Base-by-base conservation (phyloP, 116 monocot species). In the Cymodocea nodosa region DNA sequence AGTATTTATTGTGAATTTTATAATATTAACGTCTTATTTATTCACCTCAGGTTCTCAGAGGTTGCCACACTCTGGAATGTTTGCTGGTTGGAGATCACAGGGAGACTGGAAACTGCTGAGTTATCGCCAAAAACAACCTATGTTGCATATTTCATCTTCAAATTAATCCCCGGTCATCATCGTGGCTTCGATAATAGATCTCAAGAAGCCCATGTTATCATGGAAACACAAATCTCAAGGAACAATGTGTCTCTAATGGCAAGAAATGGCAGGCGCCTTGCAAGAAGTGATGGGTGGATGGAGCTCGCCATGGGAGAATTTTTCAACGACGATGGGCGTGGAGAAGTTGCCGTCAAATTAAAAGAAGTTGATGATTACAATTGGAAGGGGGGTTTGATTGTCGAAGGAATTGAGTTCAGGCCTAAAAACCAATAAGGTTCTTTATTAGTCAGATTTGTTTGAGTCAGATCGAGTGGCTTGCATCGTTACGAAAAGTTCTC, bases 51-150 rank as follows among this genome's bases (percentile, higher is more conserved):
- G 62, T 87, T 87, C 62, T 4, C 63, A 15, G 74, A 87, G 51
- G 77, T 65, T 17, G 81, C 83, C 10, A 67, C 71, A 23, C 83
- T 87, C 3, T 2, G 55, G 6, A 2, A 0, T 0, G 81, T 78
- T 2, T 81, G 75, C 22, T 78, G 72, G 81, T 22, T 85, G 34
- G 81, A 85, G 15, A 78, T 81, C 39, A 4, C 5, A 35, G 81
- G 74, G n/a, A 78, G 25, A 40, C 51, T 85, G 7, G 56, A 72
- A 6, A 39, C 59, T 16, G 22, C 30, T 53, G 7, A 59, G 14
- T 78, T 81, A n/a, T 75, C 84, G 11, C 58, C 16, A 12, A 62
- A 59, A 13, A 81, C 74, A 37, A 64, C 59, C 16, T 84, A 84
- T 25, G 39, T 50, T 6, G 78, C 75, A 12, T 61, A 68, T 24